Evolutionary conservation across 2,329 filamentous ascomycete species (phyloP).

Genomic region (Westerdykella aurantiaca): DNA sequence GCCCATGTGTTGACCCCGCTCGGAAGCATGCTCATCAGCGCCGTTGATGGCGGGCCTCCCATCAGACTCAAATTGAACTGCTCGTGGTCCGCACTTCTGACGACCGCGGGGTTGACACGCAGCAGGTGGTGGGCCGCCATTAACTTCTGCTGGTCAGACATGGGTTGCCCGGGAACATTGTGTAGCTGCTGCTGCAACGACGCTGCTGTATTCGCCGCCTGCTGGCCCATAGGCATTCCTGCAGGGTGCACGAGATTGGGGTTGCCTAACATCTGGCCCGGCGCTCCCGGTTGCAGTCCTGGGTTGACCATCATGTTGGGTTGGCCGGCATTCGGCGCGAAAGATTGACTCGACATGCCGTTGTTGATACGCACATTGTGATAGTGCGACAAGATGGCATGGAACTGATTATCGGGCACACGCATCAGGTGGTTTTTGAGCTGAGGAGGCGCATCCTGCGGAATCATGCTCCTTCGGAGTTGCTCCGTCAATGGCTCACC

Average conservation of each 20-base stretch:
- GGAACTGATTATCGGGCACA: conserved; percentile 32
- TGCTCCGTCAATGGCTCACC: conserved; percentile 25
- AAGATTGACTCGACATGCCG: conserved; percentile 16
- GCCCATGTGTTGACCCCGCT: conserved; percentile 51
- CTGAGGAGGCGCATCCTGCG: conserved; percentile 21
- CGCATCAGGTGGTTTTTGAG: conserved; percentile 31
- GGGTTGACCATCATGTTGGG: conserved; percentile 29
- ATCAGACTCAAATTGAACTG: conserved; percentile 22
- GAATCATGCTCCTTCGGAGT: conserved; percentile 29
- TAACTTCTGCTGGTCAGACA: conserved; percentile 13
- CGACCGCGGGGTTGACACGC: conserved; percentile 31
- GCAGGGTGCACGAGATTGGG: conserved; percentile 19
- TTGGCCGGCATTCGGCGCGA: conserved; percentile 16
- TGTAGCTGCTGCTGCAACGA: conserved; percentile 19
- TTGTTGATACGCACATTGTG: conserved; percentile 17
- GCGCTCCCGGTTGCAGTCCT: conserved; percentile 4
- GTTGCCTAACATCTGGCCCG: conserved; percentile 21
- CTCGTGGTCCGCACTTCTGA: conserved; percentile 26
- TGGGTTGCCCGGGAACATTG: conserved; percentile 22
- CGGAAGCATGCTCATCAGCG: conserved; percentile 36
- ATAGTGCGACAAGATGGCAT: conserved; percentile 21
- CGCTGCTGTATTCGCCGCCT: conserved; percentile 12
- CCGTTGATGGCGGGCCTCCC: too few species aligned
- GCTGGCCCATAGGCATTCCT: conserved; percentile 27
- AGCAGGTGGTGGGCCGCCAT: conserved; percentile 21